phyloP scores from a whole-genome alignment of 192 early-diverging fungal species.

The Physocladia obscura region DNA sequence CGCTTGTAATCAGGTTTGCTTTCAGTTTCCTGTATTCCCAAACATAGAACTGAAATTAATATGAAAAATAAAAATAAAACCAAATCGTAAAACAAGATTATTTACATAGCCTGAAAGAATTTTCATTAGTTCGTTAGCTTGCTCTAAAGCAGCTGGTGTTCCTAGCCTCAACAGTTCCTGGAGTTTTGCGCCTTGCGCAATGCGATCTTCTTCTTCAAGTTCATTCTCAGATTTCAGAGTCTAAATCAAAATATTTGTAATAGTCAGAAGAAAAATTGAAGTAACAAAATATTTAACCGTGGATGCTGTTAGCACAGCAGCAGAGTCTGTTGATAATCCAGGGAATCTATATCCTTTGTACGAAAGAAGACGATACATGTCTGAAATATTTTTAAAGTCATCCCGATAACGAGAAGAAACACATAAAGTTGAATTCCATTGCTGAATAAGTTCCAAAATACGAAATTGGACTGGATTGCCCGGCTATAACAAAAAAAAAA shows the following conservation, averaged over 20 bases:
- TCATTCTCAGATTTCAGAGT: constrained; percentile 88
- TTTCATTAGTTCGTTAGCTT: constrained; percentile 98
- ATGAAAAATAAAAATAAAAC: neutral
- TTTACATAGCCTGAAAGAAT: constrained; percentile 93
- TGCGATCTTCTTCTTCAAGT: constrained; percentile 90
- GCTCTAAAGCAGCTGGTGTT: constrained; percentile 86
- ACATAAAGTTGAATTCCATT: constrained; percentile 90
- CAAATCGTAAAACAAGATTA: neutral
- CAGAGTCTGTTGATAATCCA: constrained; percentile 56
- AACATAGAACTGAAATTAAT: neutral
- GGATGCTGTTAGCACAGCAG: constrained; percentile 57
- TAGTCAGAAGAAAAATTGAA: neutral
- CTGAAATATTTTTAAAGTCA: constrained; percentile 90
- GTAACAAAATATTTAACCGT: constrained; percentile 7
- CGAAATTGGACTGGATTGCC: constrained; percentile 73
- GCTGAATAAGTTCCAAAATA: constrained; percentile 89
- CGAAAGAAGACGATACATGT: constrained; percentile 87
- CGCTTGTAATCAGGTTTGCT: constrained; percentile 80
- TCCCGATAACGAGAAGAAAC: constrained; percentile 86
- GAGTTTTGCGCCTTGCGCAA: constrained; percentile 85
- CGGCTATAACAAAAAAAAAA: constrained; percentile 25
- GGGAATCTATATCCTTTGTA: constrained; percentile 87
- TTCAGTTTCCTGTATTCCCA: constrained; percentile 41
- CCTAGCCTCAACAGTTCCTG: constrained; percentile 96
- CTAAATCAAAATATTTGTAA: constrained; percentile 30